Base-by-base conservation (phyloP, 805 yeast species). In the Wilhelminamyces savonicus region DNA sequence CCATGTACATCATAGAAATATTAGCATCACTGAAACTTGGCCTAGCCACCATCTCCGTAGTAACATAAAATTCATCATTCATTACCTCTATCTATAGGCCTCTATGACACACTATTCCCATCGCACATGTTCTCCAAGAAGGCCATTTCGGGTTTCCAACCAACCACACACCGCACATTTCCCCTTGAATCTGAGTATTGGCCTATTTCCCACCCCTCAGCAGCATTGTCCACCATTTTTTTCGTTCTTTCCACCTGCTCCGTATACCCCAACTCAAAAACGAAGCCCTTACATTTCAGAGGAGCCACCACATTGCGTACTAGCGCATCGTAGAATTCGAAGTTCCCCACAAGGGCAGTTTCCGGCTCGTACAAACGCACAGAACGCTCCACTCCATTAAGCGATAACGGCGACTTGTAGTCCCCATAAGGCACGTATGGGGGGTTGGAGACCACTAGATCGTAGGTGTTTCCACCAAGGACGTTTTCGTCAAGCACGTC, bases 391-490 rank as follows among this genome's bases (percentile, higher is more conserved):
- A 77, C 73, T 3, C 74, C 76, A 22, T 52, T 48, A 7, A 8
- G 27, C 2, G 28, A 24, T 8, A 54, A 28, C 1, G 69, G 54
- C 4, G 53, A 44, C 7, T 37, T 37, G 44, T 70, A 70, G 27
- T 78, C 76, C 0, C 38, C 27, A 2, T 18, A 6, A 0, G 84
- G 75, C 5, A 88, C 78, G 48, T 90, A 90, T 0, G 98, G 98
- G 1, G 98, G 98, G 43, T 90, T 90, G n/a, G 95, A 74, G 0
- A 79, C 69, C 1, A 92, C 48, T 3, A 90, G 31, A 35, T 80
- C 82, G 12, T 62, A 48, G 2, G 24, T 18, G 3, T 13, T 4
- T 12, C 23, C 16, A 1, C 26, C 7, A 1, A 33, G 6, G 6
- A 35, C 14, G 12, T 27, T 23, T 4, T 21, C 15, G 21, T 34